Evolutionary conservation across 306 rosid genomes (phyloP), one percentile per base, ranked within the genome.

Genomic region (Casuarina equisetifolia): DNA sequence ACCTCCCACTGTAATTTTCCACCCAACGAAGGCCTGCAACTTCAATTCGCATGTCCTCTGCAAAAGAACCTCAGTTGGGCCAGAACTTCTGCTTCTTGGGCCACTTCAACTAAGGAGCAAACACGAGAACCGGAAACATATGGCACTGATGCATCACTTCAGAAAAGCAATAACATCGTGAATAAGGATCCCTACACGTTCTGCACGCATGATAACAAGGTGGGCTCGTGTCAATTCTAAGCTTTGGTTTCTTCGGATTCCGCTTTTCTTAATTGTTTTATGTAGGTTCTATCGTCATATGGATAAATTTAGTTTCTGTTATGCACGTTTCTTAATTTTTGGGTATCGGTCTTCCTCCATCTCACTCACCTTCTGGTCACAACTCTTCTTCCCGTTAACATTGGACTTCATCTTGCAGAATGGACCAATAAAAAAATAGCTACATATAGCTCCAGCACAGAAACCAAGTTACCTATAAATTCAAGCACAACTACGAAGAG

Each of bases 161-260:
- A 51, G 59, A 66, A 82, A 25, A 67, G 36, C 7, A 8, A 5
- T n/a, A 43, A 16, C n/a, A 49, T 19, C 7, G 43, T 25, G 39
- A 52, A 46, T 13, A 70, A 2, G 44, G 44, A 51, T n/a, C 74
- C 42, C 9, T 40, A 52, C 69, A 73, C 57, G 35, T 80, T 91
- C 35, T 69, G 17, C 68, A 72, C 85, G 5, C 88, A 78, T 11
- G 86, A 89, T 79, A 88, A 90, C 1, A 89, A 85, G 93, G 98
- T 86, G 51, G 50, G 72, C 2, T 54, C 69, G 2, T 68, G 19
- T 50, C 40, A 45, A n/a, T 59, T 44, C 63, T 69, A 8, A 52
- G 7, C 69, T 78, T 25, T 55, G 64, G 3, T 13, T 79, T 35
- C 38, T 11, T 57, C 11, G 16, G 15, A 25, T 45, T 25, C 32